Base-by-base conservation (phyloP, 805 yeast species). In the Hanseniaspora lachancei region DNA sequence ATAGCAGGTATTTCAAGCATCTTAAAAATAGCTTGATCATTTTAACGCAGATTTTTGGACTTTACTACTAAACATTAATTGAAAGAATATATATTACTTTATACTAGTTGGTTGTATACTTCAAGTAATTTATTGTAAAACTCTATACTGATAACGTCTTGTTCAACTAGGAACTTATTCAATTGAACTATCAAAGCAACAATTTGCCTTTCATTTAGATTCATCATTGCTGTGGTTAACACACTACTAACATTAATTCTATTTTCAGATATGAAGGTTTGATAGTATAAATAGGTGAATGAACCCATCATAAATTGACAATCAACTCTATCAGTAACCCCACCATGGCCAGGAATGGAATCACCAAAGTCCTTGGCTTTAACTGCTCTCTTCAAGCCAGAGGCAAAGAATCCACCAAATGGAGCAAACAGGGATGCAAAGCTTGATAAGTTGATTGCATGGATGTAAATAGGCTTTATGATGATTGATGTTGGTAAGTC, bases 311-410 rank as follows among this genome's bases (percentile, higher is more conserved):
- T 74, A 67, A 91, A 93, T 72, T 93, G 97, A 71, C 98, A 93
- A 71, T 93, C 98, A 74, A 93, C 83, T 72, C 98, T 79, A 68
- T 93, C 98, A 27, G 97, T 89, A 61, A 93, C 83, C 62, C 98
- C 98, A 60, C 98, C 98, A 67, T 93, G 98, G 35, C 98, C 98
- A 16, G 98, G 98, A 62, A 93, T 93, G 10, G 97, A 91, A 66
- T 91, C 95, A 62, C 97, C 98, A 65, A 93, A 93, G 70, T 93
- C 98, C 71, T 93, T 93, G 55, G 89, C 89, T 65, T 91, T 86
- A 72, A 93, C 89, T 15, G 97, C 88, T 70, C 98, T 81, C 74
- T 93, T 93, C 63, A 93, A 76, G n/a, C 97, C 98, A 54, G 95
- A 84, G 7, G 97, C 97, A 64, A 93, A 93, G 69, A 93, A 93